Base-by-base conservation (phyloP, 768 basidiomycete species). In the Agaricus subrufescens region DNA sequence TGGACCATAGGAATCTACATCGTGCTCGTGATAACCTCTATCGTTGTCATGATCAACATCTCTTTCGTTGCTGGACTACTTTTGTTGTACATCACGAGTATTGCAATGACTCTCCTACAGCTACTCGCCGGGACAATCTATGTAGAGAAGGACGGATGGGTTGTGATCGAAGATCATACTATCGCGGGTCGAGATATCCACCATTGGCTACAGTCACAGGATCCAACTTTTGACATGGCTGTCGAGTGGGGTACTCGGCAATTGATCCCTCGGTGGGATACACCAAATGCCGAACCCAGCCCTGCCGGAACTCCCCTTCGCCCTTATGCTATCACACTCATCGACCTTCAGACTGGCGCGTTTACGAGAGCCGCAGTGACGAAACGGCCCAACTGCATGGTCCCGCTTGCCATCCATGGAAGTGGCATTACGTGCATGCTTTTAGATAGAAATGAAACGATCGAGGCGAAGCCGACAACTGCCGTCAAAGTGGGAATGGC, bases 351-450 rank as follows among this genome's bases (percentile, higher is more conserved):
- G 37, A 54, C 53, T 10, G 44, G 56, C 8, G 58, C 58, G 2
- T 30, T 43, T 8, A 52, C 51, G n/a, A 51, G 45, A 12, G 52
- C 50, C 12, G 49, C 29, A 6, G 61, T 60, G 4, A 46, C 49
- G 19, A 49, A 48, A 12, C 15, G 25, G 15, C 55, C 58, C 8
- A 62, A 61, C 26, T 34, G 40, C 23, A 49, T 62, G 52, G 52
- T 63, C 12, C 4, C 50, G 5, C 50, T 63, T 14, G 62, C 62
- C 3, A 42, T 63, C 6, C 62, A 63, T 30, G 62, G 62, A 19
- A 57, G 57, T 29, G 64, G 64, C 1, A 55, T 64, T 15, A 63
- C 65, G 1, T 64, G 63, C 39, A 65, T 66, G 60, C 49, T 66
- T 12, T 38, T 66, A 4, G 29, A 60, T 48, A 60, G 63, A 23